Evolutionary conservation across 768 basidiomycete species (phyloP).

Genomic region (Amanita brunnescens): DNA sequence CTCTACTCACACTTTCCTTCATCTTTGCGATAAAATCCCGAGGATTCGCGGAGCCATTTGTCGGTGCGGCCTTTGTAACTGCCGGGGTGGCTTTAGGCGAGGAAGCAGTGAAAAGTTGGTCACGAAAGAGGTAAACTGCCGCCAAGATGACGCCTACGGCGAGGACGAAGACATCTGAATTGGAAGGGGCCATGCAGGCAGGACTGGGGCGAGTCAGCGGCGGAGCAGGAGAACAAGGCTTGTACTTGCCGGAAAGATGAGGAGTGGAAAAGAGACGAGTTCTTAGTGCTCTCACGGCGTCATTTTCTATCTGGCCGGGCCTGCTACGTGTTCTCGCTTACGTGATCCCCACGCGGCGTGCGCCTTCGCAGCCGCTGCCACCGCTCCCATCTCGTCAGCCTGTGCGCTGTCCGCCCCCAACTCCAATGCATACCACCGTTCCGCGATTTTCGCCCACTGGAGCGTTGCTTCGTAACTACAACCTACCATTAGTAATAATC

Average conservation of each 20-base stretch:
- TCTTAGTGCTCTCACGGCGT: constrained; percentile 6
- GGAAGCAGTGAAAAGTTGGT: constrained; percentile 64
- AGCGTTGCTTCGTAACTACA: constrained; percentile 35
- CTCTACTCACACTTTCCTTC: constrained; percentile 73
- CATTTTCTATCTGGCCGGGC: constrained; percentile 13
- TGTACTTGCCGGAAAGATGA: constrained; percentile 16
- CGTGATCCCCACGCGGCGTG: constrained; percentile 46
- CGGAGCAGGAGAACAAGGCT: background rate
- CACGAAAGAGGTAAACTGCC: constrained; percentile 74
- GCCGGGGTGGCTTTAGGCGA: constrained; percentile 50
- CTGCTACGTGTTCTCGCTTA: constrained; percentile 25
- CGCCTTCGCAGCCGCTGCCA: constrained; percentile 26
- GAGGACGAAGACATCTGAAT: constrained; percentile 69
- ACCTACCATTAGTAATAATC: background rate
- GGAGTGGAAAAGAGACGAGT: constrained; percentile 10
- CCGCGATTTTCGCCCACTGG: constrained; percentile 42
- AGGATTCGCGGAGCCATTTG: constrained; percentile 76
- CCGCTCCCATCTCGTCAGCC: constrained; percentile 27
- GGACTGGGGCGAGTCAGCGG: background rate
- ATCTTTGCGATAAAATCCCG: constrained; percentile 92
- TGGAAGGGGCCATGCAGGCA: constrained; percentile 46
- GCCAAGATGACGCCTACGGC: constrained; percentile 68
- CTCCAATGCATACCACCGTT: constrained; percentile 48
- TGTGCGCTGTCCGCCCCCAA: constrained; percentile 48
- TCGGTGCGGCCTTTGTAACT: constrained; percentile 27